Evolutionary conservation across 257 asterid species (phyloP), one percentile per base, ranked within the genome.

Genomic region (Solanum appendiculatum): DNA sequence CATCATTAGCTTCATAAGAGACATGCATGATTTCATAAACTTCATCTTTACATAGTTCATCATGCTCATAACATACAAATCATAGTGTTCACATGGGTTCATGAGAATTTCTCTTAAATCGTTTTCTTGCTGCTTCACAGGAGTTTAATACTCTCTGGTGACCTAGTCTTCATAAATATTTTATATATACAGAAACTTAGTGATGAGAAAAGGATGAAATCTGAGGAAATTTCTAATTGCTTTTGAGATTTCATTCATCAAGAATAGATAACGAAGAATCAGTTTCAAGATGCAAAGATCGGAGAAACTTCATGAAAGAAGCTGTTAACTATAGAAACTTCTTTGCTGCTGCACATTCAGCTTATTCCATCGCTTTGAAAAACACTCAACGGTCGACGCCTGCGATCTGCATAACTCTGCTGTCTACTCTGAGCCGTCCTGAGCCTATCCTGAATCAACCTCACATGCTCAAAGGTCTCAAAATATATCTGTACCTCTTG

Each of bases 331-430:
- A 94, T 37, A 91, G 99, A 86, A 97, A 95, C 84, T 95, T 95
- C n/a, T 97, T 97, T 87, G 99, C 99, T 15, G 93, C 99, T 6
- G 98, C 96, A 1, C 98, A 97, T 90, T 94, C 99, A 27, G 98
- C 96, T 33, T 97, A 95, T 86, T 88, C 98, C 11, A 87, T 94
- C 37, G 91, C 96, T 46, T 96, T 97, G 29, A 97, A 97, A 64
- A 96, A 95, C 89, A 94, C 98, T 1, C n/a, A n/a, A n/a, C n/a
- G n/a, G n/a, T n/a, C n/a, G n/a, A n/a, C n/a, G n/a, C n/a, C n/a
- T n/a, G n/a, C n/a, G n/a, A n/a, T n/a, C n/a, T n/a, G n/a, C n/a
- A n/a, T n/a, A n/a, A n/a, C n/a, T n/a, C n/a, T n/a, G n/a, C n/a
- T n/a, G n/a, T n/a, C n/a, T n/a, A n/a, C n/a, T n/a, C n/a, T n/a